phyloP scores from a whole-genome alignment of 345 rosid species.

The Gossypium mustelinum region DNA sequence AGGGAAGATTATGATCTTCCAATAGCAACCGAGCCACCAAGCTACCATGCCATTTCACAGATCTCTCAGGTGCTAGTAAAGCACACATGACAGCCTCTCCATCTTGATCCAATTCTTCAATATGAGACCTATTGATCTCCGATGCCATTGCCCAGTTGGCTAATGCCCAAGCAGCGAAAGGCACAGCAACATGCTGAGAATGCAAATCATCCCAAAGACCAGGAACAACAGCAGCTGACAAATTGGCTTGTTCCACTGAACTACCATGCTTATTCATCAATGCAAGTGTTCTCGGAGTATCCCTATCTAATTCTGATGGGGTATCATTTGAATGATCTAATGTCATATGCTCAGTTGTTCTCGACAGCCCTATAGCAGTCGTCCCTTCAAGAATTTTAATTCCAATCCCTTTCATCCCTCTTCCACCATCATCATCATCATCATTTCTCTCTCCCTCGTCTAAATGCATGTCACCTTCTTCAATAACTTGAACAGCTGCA shows the following conservation, averaged over 20 bases:
- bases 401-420: slow-evolving; percentile 79
- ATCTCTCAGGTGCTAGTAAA: slow-evolving; percentile 90
- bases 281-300: slow-evolving; percentile 40
- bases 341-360: slow-evolving; percentile 47
- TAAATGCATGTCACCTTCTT: slow-evolving; percentile 88
- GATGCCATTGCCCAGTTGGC: slow-evolving; percentile 99
- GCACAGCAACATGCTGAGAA: slow-evolving; percentile 97
- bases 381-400: slow-evolving; percentile 91
- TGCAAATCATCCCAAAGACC: slow-evolving; percentile 99
- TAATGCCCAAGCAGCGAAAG: slow-evolving; percentile 98
- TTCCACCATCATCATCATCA: slow-evolving; percentile 67
- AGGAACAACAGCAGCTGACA: slow-evolving; percentile 84
- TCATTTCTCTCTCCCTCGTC: slow-evolving; percentile 50
- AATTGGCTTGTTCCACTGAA: slow-evolving; percentile 42
- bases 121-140: slow-evolving; percentile 62
- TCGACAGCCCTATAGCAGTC: slow-evolving; percentile 77
- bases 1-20: slow-evolving; percentile 77
- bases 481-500: slow-evolving; percentile 81
- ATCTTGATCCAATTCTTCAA: slow-evolving; percentile 87
- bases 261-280: slow-evolving; percentile 54
- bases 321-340: slow-evolving; percentile 43
- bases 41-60: slow-evolving; percentile 99
- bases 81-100: slow-evolving; percentile 89
- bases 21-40: slow-evolving; percentile 79
- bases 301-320: slow-evolving; percentile 23